Percentiles rank a stretch among this genome's conserved stretches.
These are phyloP conservation scores for Skeletonema marinoi DNA, from an alignment of 108 stramenopile genomes.

Conservation along the genomic window DNA sequence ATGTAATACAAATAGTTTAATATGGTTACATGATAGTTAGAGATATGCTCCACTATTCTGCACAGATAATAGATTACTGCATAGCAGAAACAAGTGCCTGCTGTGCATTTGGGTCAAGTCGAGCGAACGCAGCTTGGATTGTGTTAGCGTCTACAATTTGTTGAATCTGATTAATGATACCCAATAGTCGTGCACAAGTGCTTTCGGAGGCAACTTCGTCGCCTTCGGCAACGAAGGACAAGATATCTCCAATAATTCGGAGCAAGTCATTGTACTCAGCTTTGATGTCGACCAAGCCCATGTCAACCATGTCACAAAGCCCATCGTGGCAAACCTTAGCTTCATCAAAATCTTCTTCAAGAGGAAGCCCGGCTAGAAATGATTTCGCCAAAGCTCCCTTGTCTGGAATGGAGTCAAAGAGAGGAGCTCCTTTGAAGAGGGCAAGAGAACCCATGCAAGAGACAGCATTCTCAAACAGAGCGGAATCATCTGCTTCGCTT, in stretches of 20 bases:
- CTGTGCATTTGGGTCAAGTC: conserved; percentile 47
- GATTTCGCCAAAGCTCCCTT: conserved; percentile 35
- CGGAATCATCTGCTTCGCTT: conserved; percentile 32
- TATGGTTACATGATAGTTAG: too few species aligned
- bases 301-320: conserved; percentile 66
- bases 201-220: conserved; percentile 59
- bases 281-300: conserved; percentile 28
- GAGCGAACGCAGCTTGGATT: conserved; percentile 46
- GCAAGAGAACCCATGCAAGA: conserved; percentile 66
- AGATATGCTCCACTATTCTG: too few species aligned
- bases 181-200: conserved; percentile 49
- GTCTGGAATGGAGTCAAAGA: conserved; percentile 39
- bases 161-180: conserved; percentile 51
- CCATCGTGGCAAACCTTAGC: conserved; percentile 72
- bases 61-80: conserved; percentile 9
- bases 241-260: conserved; percentile 52
- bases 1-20: neutral
- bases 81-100: conserved; percentile 43
- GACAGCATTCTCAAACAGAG: conserved; percentile 64
- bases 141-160: conserved; percentile 23
- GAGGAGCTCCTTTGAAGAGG: conserved; percentile 57
- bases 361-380: conserved; percentile 66
- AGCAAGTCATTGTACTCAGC: conserved; percentile 16
- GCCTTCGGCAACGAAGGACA: conserved; percentile 54
- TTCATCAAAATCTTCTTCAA: conserved; percentile 71